These are phyloP conservation scores for Penicillium paneum DNA, from an alignment of 2,329 filamentous ascomycete species.

Conservation along the genomic window DNA sequence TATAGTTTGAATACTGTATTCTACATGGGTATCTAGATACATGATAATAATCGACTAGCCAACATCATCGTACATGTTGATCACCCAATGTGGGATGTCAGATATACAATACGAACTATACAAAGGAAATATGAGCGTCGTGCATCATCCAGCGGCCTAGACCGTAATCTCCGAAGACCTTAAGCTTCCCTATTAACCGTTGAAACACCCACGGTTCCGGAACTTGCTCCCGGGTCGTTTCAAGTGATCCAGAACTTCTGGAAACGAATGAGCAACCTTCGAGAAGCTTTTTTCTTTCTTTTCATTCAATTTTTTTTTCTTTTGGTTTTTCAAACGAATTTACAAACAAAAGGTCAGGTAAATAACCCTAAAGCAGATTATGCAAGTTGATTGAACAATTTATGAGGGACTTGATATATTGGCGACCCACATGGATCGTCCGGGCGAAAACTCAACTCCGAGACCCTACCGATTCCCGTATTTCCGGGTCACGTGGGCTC, in stretches of 20 bases:
- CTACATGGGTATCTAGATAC: not conserved
- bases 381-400: not conserved
- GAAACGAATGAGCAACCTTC: too few relatives aligned
- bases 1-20: constrained; percentile 17
- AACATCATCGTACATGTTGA: constrained; percentile 13
- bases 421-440: constrained; percentile 9
- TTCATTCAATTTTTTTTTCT: too few relatives aligned
- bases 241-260: not conserved
- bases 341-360: not conserved
- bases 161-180: too few relatives aligned
- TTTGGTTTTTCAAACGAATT: too few relatives aligned
- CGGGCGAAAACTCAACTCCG: constrained; percentile 2
- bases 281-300: not conserved
- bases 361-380: not conserved
- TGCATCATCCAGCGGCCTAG: not conserved
- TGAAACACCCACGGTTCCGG: not conserved
- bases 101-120: not conserved
- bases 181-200: not conserved
- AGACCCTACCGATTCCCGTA: constrained; percentile 8
- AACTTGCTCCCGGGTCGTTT: not conserved
- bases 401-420: constrained; percentile 7
- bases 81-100: not conserved
- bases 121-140: not conserved
- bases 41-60: not conserved
- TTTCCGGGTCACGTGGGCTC: constrained; percentile 19